Percentiles rank a stretch among this genome's conserved stretches.
These are phyloP conservation scores for Alternaria sp. DNA, from an alignment of 2,329 filamentous ascomycete species.

Conservation along the genomic window DNA sequence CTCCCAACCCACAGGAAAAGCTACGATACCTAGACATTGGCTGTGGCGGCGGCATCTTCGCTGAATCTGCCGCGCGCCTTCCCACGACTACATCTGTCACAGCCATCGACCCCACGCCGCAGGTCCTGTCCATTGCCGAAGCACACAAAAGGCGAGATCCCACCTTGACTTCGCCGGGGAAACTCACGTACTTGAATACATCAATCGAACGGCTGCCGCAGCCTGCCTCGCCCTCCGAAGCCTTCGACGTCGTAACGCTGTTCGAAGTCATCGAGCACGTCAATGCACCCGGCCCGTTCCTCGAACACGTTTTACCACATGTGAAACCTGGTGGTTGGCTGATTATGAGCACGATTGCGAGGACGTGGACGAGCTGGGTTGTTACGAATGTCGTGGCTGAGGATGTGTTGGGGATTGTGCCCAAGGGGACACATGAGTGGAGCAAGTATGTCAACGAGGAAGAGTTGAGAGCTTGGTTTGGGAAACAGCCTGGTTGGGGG, in stretches of 20 bases:
- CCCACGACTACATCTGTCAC: constrained; percentile 70
- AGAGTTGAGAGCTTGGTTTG: constrained; percentile 68
- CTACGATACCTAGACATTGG: constrained; percentile 88
- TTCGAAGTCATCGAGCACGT: constrained; percentile 98
- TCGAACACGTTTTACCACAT: constrained; percentile 74
- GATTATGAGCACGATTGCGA: constrained; percentile 88
- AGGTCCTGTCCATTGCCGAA: constrained; percentile 77
- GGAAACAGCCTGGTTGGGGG: constrained; percentile 50
- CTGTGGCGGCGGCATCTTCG: constrained; percentile 96
- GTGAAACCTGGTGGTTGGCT: constrained; percentile 93
- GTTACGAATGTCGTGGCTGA: constrained; percentile 94
- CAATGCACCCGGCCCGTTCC: constrained; percentile 75
- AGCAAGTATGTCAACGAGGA: constrained; percentile 89
- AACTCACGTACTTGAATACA: constrained; percentile 75
- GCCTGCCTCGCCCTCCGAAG: constrained; percentile 46
- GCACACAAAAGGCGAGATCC: constrained; percentile 80
- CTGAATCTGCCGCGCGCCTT: constrained; percentile 81
- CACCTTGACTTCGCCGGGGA: constrained; percentile 62
- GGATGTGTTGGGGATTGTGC: constrained; percentile 85
- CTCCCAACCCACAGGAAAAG: constrained; percentile 48
- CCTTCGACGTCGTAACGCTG: constrained; percentile 81
- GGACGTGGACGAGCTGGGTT: constrained; percentile 87
- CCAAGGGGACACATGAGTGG: constrained; percentile 95
- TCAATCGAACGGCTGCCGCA: constrained; percentile 74
- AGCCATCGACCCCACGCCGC: constrained; percentile 79